These are phyloP conservation scores for Fistulina hepatica DNA, from an alignment of 1,284 basidiomycete species.

Conservation along the genomic window DNA sequence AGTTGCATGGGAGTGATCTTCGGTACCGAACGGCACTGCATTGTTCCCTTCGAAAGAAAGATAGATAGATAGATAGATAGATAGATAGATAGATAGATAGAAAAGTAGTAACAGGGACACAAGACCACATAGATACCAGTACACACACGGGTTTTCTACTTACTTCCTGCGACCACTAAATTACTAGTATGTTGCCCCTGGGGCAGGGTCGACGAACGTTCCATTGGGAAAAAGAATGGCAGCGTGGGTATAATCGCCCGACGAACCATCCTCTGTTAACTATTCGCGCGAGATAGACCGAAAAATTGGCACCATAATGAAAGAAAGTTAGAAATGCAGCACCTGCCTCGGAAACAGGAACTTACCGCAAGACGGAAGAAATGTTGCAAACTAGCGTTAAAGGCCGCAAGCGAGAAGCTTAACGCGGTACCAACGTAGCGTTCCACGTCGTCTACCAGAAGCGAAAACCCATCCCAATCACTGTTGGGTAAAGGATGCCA, in stretches of 20 bases:
- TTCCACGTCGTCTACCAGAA: constrained; percentile 81
- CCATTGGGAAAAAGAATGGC: constrained; percentile 72
- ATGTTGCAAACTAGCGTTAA: constrained; percentile 57
- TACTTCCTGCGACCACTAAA: too few relatives aligned
- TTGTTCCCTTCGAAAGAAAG: too few relatives aligned
- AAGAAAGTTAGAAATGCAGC: not conserved
- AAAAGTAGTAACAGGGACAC: too few relatives aligned
- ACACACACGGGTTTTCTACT: too few relatives aligned
- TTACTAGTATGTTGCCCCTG: constrained; percentile 53
- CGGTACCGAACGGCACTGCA: too few relatives aligned
- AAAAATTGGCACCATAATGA: constrained; percentile 5
- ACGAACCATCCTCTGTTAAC: constrained; percentile 40
- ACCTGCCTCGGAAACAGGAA: constrained; percentile 17
- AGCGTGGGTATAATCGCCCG: constrained; percentile 76
- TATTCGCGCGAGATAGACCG: constrained; percentile 20
- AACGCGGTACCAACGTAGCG: constrained; percentile 56
- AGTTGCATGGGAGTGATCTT: too few relatives aligned
- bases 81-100: too few relatives aligned
- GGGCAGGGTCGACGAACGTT: constrained; percentile 64
- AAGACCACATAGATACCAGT: too few relatives aligned
- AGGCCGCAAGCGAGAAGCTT: constrained; percentile 54
- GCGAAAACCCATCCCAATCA: constrained; percentile 67
- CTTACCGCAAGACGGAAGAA: constrained; percentile 78
- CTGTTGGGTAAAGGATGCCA: constrained; percentile 48
- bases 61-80: too few relatives aligned